Percentiles rank a stretch among this genome's conserved stretches.
Conservation (phyloP, 228 moss, liverwort and hornwort genomes). For the Sphagnum magellanicum region DNA sequence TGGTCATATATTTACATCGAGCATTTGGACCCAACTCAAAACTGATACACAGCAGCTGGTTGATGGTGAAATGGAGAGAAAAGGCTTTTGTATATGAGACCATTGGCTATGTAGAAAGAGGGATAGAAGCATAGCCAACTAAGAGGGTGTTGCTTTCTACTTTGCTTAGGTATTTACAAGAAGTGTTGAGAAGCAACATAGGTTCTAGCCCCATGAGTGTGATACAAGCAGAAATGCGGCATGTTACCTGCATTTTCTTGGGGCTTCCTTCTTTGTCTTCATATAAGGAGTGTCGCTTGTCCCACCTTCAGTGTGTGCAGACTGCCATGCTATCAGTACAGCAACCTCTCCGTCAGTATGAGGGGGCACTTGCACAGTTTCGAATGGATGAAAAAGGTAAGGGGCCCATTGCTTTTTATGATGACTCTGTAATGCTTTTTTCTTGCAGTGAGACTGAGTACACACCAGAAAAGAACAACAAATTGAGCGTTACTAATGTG, state of each 20-base stretch:
- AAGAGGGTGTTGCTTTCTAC: too few relatives aligned
- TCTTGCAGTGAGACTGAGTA: too few relatives aligned
- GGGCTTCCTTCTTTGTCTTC: conserved; percentile 39
- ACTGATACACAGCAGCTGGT: too few relatives aligned
- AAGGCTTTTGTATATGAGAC: too few relatives aligned
- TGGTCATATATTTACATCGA: too few relatives aligned
- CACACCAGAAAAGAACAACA: too few relatives aligned
- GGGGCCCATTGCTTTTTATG: not conserved
- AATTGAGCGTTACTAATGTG: too few relatives aligned
- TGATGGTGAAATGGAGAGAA: too few relatives aligned
- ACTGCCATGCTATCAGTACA: conserved; percentile 43
- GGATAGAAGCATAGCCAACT: too few relatives aligned
- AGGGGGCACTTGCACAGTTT: conserved; percentile 45
- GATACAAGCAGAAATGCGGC: conserved; percentile 38
- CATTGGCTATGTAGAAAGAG: too few relatives aligned
- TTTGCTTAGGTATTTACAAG: conserved; percentile 48
- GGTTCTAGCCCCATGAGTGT: conserved; percentile 15
- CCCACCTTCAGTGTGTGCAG: conserved; percentile 26
- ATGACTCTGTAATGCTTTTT: not conserved
- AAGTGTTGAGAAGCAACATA: conserved; percentile 43
- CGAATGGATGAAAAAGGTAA: conserved; percentile 56
- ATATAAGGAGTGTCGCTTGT: not conserved
- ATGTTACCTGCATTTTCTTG: conserved; percentile 41
- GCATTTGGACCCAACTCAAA: too few relatives aligned
- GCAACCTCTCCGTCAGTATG: conserved; percentile 31